These are phyloP conservation scores for Pichia heedii DNA, from an alignment of 805 yeast species.

Conservation along the genomic window DNA sequence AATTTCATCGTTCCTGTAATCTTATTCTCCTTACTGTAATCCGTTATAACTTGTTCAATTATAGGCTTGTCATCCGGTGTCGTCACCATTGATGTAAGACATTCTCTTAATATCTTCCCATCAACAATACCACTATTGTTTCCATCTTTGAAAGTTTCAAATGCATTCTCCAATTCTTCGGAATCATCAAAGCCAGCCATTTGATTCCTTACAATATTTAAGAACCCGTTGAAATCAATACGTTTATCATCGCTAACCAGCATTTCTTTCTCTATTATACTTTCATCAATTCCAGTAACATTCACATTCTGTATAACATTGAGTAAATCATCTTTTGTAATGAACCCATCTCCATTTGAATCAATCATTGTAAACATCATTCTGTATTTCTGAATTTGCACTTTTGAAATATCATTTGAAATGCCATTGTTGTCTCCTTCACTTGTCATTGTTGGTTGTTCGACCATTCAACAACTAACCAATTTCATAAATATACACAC, in stretches of 20 bases:
- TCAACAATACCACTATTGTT: constrained; percentile 25
- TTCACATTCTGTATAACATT: constrained; percentile 27
- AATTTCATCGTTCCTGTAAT: constrained; percentile 52
- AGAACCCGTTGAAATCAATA: constrained; percentile 57
- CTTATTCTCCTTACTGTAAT: constrained; percentile 45
- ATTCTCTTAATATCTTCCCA: constrained; percentile 6
- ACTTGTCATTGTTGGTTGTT: too few relatives aligned
- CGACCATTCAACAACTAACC: too few relatives aligned
- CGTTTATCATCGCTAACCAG: constrained; percentile 39
- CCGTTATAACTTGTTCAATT: constrained; percentile 30
- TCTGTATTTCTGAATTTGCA: constrained; percentile 56
- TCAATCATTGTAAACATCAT: constrained; percentile 77
- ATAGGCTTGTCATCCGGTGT: neutral
- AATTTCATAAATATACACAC: too few relatives aligned
- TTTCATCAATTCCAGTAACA: constrained; percentile 44
- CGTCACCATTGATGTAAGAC: neutral
- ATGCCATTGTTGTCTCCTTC: neutral
- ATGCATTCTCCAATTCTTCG: constrained; percentile 48
- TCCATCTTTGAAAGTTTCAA: constrained; percentile 36
- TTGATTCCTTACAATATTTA: constrained; percentile 51
- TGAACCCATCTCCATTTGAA: constrained; percentile 66
- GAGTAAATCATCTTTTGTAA: constrained; percentile 49
- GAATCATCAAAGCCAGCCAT: constrained; percentile 41
- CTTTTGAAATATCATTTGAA: constrained; percentile 27
- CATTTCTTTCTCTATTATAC: constrained; percentile 33